Conservation (phyloP, 352 stramenopile genomes). For the Phytophthora sp. region DNA sequence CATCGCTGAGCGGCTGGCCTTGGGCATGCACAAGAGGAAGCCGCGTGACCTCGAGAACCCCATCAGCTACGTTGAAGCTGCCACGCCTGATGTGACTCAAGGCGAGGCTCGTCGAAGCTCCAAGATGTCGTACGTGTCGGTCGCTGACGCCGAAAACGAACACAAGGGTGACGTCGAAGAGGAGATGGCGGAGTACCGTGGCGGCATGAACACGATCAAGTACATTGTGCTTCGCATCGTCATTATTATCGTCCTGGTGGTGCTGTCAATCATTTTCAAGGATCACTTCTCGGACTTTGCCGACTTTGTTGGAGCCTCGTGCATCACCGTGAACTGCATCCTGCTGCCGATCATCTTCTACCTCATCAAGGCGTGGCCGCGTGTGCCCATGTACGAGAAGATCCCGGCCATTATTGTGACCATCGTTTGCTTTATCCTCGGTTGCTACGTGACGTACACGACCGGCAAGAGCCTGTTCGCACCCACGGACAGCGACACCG, state of each 20-base stretch:
- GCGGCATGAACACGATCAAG: slow-evolving; percentile 24
- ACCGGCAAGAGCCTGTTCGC: slow-evolving; percentile 24
- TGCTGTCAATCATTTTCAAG: slow-evolving; percentile 28
- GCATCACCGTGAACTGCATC: slow-evolving; percentile 31
- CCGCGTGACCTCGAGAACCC: slow-evolving; percentile 12
- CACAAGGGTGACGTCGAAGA: slow-evolving; percentile 19
- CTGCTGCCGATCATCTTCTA: slow-evolving; percentile 29
- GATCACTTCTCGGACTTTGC: slow-evolving; percentile 28
- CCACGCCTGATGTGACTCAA: slow-evolving; percentile 12
- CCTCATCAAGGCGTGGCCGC: slow-evolving; percentile 26
- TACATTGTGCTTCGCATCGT: slow-evolving; percentile 21
- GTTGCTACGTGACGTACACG: slow-evolving; percentile 31
- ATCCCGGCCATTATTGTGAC: slow-evolving; percentile 20
- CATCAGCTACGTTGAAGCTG: slow-evolving; percentile 16
- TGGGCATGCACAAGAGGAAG: slow-evolving; percentile 27
- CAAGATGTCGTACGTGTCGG: slow-evolving; percentile 31
- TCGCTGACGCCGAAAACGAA: slow-evolving; percentile 25
- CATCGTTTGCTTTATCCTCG: slow-evolving; percentile 27
- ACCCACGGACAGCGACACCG: slow-evolving; percentile 23
- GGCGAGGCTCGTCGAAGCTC: slow-evolving; percentile 15
- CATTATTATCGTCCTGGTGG: slow-evolving; percentile 21
- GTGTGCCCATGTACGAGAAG: slow-evolving; percentile 27
- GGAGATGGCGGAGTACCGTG: slow-evolving; percentile 28
- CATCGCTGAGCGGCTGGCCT: slow-evolving; percentile 15
- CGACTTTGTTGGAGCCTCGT: slow-evolving; percentile 23